Conservation (phyloP, 2,329 filamentous ascomycete genomes). For the Podosphaera aphanis region DNA sequence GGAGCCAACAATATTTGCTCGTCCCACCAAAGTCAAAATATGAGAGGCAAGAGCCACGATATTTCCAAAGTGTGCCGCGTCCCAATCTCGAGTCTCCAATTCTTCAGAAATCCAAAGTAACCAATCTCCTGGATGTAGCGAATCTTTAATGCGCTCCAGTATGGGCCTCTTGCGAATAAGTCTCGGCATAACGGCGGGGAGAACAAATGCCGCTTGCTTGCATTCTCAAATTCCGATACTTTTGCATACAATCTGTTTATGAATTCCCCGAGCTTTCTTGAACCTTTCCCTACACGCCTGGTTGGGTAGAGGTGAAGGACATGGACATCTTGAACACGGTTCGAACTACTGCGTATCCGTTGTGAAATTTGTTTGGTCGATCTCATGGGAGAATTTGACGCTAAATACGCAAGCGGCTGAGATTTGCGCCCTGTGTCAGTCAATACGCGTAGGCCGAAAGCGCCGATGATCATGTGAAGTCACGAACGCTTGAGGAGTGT, state of each 20-base stretch:
- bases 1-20: conserved; percentile 40
- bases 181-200: conserved; percentile 34
- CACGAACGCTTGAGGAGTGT: too few relatives aligned
- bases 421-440: too few relatives aligned
- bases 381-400: too few relatives aligned
- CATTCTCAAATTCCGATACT: background rate
- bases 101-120: conserved; percentile 81
- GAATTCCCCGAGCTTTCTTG: too few relatives aligned
- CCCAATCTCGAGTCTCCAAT: conserved; percentile 76
- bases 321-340: too few relatives aligned
- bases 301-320: background rate
- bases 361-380: too few relatives aligned
- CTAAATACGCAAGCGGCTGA: too few relatives aligned
- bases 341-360: too few relatives aligned
- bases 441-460: background rate
- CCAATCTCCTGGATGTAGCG: conserved; percentile 72
- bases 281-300: background rate
- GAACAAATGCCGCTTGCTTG: background rate
- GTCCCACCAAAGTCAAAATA: conserved; percentile 55
- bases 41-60: conserved; percentile 59
- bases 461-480: too few relatives aligned
- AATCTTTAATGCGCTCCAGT: conserved; percentile 53
- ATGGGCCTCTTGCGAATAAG: conserved; percentile 65
- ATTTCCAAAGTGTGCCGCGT: conserved; percentile 54
- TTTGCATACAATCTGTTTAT: too few relatives aligned